Base-by-base conservation (phyloP, 2,329 filamentous ascomycete species). In the Colletotrichum sp. region DNA sequence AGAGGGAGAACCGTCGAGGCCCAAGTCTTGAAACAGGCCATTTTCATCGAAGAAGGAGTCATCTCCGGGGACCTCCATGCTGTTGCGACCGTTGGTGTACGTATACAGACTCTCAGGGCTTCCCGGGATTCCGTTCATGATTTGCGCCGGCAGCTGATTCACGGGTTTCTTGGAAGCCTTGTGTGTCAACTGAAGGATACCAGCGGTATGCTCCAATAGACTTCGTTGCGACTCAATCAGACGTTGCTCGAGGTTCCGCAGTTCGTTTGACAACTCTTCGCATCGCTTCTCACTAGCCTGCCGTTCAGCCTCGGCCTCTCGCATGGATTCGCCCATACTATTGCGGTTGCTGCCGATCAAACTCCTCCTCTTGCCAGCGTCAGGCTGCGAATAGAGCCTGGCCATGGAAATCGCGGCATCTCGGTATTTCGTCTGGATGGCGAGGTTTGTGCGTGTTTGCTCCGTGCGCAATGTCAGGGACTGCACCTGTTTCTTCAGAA, bases 351-450 rank as follows among this genome's bases (percentile, higher is more conserved):
- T 67, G n/a, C 88, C 88, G 49, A 89, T 79, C 39, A 89, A 80
- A 75, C 88, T 89, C 77, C 83, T 87, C 68, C 89, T 88, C 80
- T 88, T 90, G 65, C 86, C 87, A 13, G 82, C 69, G 13, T 81
- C 82, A 12, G 90, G 89, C n/a, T 92, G 89, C 10, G 91, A 91
- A 82, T 98, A 95, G 34, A 99, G 88, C 80, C 94, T 93, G 75
- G 93, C 93, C 85, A 99, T 93, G 55, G 96, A 98, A 78, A 94
- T 91, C 13, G 97, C 95, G 1, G 97, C 97, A 89, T 99, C 96
- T 80, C 96, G 94, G 80, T 98, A 95, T 87, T 99, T 99, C 71
- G 93, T 94, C 84, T 99, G 97, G 62, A 99, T 92, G 36, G 93
- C 93, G 49, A 99, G 89, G 85, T 96, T 98, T 76, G 95, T 92